Percentiles rank a stretch among this genome's conserved stretches.
These are phyloP conservation scores for Catharanthus roseus DNA, from an alignment of 257 asterid species.

Conservation along the genomic window DNA sequence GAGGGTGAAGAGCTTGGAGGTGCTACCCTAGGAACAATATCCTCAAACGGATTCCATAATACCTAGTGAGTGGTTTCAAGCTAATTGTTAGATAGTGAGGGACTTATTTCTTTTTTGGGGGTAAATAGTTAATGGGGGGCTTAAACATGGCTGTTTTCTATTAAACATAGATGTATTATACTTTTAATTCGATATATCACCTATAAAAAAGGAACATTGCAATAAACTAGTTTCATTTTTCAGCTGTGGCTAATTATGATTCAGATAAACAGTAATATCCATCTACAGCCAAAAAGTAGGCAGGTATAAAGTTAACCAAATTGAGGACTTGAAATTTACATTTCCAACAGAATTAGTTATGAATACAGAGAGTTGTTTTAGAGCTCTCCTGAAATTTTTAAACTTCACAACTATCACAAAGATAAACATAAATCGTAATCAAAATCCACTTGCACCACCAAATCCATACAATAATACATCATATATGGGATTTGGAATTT, in stretches of 20 bases:
- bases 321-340: background rate
- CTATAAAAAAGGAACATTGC: no score
- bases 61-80: slow-evolving; percentile 39
- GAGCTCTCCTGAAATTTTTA: background rate
- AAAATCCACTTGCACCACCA: background rate
- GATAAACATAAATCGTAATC: background rate
- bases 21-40: slow-evolving; percentile 64
- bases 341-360: background rate
- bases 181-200: background rate
- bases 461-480: background rate
- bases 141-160: background rate
- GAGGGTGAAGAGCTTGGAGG: slow-evolving; percentile 39
- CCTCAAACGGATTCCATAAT: slow-evolving; percentile 96
- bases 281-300: background rate
- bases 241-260: background rate
- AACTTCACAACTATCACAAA: background rate
- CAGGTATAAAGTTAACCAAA: background rate
- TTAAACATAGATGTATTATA: background rate
- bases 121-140: no score
- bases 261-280: background rate
- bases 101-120: no score
- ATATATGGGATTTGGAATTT: background rate
- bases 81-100: background rate
- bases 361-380: background rate
- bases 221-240: background rate